These are phyloP conservation scores for Corinectria fuckeliana DNA, from an alignment of 2,329 filamentous ascomycete species.

Conservation along the genomic window DNA sequence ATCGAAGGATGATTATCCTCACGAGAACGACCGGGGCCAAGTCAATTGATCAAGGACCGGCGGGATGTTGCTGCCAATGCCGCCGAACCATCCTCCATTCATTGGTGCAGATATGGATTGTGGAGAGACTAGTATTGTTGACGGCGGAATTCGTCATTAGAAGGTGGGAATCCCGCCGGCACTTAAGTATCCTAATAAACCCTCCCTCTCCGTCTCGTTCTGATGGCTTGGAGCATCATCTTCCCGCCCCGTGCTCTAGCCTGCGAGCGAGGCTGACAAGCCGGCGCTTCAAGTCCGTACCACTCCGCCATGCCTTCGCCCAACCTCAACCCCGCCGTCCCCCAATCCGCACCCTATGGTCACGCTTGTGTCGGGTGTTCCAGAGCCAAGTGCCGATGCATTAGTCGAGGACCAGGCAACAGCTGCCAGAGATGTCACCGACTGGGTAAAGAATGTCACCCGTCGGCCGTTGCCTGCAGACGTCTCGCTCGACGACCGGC, in stretches of 20 bases:
- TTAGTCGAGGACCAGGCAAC: constrained; percentile 39
- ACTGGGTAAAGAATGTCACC: constrained; percentile 47
- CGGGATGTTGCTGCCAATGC: not conserved
- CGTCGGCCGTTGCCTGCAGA: constrained; percentile 45
- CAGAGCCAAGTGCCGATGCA: constrained; percentile 53
- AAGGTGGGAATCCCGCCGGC: not conserved
- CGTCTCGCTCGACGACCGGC: constrained; percentile 28
- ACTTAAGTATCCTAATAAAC: not conserved
- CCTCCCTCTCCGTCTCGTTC: not conserved
- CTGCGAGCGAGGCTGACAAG: too few species aligned
- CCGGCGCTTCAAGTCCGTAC: not conserved
- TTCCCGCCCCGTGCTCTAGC: not conserved
- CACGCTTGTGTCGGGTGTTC: constrained; percentile 50
- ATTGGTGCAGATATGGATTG: not conserved
- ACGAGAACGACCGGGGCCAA: too few species aligned
- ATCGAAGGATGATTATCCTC: too few species aligned
- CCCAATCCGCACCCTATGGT: constrained; percentile 45
- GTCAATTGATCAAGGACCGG: not conserved
- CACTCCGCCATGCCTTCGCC: constrained; percentile 4
- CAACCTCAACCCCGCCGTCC: constrained; percentile 6
- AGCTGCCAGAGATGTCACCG: constrained; percentile 49
- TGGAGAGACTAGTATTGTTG: not conserved
- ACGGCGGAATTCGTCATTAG: not conserved
- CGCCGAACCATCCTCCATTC: not conserved
- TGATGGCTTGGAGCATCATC: not conserved